A percentile compares a stretch with the other conserved stretches of the same genome.
phyloP scores from a whole-genome alignment of 805 yeast genomes.

The Lipomyces chichibuensis region DNA sequence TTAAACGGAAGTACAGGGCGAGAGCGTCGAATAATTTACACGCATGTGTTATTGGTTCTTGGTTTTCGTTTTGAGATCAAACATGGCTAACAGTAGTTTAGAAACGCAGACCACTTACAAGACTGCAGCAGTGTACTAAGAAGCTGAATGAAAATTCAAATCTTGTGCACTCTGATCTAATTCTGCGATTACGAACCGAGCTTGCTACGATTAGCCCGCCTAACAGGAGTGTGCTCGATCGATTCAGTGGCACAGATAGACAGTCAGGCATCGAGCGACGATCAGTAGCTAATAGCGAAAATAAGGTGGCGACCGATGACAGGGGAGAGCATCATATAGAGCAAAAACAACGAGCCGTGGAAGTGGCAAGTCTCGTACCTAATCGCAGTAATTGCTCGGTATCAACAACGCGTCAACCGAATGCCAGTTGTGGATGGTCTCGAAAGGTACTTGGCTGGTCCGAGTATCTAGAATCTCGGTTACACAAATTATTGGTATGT shows the following conservation, averaged over 20 bases:
- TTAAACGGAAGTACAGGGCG: constrained; percentile 4
- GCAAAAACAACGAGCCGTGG: neutral
- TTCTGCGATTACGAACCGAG: neutral
- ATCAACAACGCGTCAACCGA: neutral
- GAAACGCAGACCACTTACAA: neutral
- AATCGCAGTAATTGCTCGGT: neutral
- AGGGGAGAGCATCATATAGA: neutral
- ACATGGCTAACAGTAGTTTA: neutral
- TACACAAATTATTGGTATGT: neutral
- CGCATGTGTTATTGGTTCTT: neutral
- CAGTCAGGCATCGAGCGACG: neutral
- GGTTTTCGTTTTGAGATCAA: neutral
- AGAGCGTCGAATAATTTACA: constrained; percentile 4
- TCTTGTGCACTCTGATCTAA: neutral
- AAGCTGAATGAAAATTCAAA: neutral
- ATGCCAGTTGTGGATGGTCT: neutral
- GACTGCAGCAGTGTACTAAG: neutral
- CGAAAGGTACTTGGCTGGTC: neutral
- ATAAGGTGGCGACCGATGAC: neutral
- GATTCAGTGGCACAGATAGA: neutral
- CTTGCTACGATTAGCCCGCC: neutral
- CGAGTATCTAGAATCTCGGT: neutral
- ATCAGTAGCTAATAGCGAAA: neutral
- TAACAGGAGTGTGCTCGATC: neutral
- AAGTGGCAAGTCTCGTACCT: neutral